Conservation (phyloP, 495 filamentous ascomycete species). For the Penicillium tannophilum region DNA sequence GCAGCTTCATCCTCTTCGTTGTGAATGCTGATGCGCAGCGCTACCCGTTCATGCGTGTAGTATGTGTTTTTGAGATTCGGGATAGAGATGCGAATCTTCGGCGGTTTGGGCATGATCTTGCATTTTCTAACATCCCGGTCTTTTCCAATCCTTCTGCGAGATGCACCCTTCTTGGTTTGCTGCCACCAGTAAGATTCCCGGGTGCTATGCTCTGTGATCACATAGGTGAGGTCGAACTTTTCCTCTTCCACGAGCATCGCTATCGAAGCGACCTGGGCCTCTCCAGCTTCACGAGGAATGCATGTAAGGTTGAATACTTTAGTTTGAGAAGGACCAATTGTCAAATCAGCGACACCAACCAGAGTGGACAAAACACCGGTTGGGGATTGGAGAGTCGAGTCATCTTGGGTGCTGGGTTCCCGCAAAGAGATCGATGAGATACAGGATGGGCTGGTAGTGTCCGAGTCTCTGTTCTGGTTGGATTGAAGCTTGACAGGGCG, state of each 20-base stretch:
- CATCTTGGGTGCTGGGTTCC: constrained; percentile 33
- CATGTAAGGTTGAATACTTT: constrained; percentile 72
- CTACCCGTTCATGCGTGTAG: constrained; percentile 78
- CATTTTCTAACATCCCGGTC: constrained; percentile 40
- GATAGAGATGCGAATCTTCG: constrained; percentile 78
- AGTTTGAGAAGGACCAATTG: constrained; percentile 65
- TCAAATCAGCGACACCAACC: constrained; percentile 64
- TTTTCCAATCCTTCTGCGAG: constrained; percentile 41
- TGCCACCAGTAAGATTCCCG: constrained; percentile 58
- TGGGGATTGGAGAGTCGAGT: constrained; percentile 42
- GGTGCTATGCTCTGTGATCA: constrained; percentile 51
- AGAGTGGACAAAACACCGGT: constrained; percentile 44
- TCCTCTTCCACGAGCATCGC: constrained; percentile 63
- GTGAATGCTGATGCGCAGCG: constrained; percentile 64
- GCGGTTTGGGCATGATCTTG: constrained; percentile 85
- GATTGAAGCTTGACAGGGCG: constrained; percentile 55
- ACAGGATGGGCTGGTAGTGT: constrained; percentile 25
- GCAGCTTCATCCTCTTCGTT: constrained; percentile 87
- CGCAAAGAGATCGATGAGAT: constrained; percentile 38
- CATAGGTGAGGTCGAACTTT: constrained; percentile 68
- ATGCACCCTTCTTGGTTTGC: constrained; percentile 39
- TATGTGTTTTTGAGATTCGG: constrained; percentile 65
- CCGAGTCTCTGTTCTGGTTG: constrained; percentile 31
- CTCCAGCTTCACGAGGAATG: constrained; percentile 78
- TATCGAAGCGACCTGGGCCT: constrained; percentile 65